Evolutionary conservation across 345 rosid species (phyloP), one percentile per base, ranked within the genome.

Genomic region (Triadica sebifera): DNA sequence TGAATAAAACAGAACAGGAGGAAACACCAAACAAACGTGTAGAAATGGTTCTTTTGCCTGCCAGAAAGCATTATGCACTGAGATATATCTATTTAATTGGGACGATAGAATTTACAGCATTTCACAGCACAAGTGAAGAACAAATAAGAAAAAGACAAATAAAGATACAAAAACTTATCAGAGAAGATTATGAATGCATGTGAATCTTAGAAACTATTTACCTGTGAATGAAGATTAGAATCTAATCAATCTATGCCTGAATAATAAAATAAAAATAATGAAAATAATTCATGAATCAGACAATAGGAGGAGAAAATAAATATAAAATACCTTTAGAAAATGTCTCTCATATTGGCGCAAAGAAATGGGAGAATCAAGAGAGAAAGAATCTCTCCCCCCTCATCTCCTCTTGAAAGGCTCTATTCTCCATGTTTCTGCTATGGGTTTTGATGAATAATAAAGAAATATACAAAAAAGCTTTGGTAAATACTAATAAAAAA

Each of bases 181-280:
- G 58, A 70, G 67, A 78, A 77, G 75, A 70, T 43, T 16, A 62
- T 56, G 64, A 65, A 57, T 53, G 67, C 84, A 86, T 75, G 83
- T 82, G 82, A 79, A 16, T 75, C 41, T 61, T 45, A 62, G 46
- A 77, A 29, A 71, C 67, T 72, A 65, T 77, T 74, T 72, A 25
- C 84, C 86, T 75, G 70, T 82, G 85, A 78, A 73, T 46, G 72
- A 84, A 79, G 89, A 65, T 69, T 70, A 81, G 85, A 73, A 82
- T 84, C 82, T 78, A 41, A 16, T 53, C 39, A 29, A 29, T 29
- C 34, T 1, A 29, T 29, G 59, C 17, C 20, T 16, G 45, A 64
- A 63, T 45, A 25, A 74, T 47, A 37, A 52, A 29, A 43, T 4
- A 3, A 58, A 73, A 76, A 60, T 8, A 53, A 17, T 50, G 52